Percentiles rank a stretch among this genome's conserved stretches.
Evolutionary conservation across 805 yeast species (phyloP).

Genomic region (Zygosaccharomyces rouxii): DNA sequence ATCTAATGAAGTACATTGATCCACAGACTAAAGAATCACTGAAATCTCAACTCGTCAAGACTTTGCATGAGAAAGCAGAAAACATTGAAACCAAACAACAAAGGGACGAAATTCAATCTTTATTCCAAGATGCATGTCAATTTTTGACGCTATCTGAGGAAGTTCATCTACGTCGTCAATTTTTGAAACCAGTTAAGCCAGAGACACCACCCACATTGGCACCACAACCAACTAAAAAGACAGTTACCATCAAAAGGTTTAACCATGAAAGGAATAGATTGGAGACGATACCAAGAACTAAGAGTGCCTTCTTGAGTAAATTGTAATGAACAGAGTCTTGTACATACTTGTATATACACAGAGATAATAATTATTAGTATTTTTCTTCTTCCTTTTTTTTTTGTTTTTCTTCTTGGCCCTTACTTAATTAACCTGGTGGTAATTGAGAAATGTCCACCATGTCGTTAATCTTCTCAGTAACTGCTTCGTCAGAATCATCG

Average conservation of each 20-base stretch:
- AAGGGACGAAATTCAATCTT: constrained; percentile 39
- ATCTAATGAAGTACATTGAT: constrained; percentile 21
- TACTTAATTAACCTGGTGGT: constrained; percentile 77
- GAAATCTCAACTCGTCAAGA: constrained; percentile 26
- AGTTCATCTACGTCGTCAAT: constrained; percentile 44
- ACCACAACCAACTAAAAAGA: constrained; percentile 44
- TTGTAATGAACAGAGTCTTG: constrained; percentile 11
- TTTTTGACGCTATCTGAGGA: constrained; percentile 31
- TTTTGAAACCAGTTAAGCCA: constrained; percentile 54
- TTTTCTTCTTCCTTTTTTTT: background rate
- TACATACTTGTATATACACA: constrained; percentile 7
- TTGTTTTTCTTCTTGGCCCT: background rate
- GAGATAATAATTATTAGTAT: background rate
- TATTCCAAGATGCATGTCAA: constrained; percentile 39
- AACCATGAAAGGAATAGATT: constrained; percentile 52
- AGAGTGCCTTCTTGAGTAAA: constrained; percentile 42
- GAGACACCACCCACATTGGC: constrained; percentile 40
- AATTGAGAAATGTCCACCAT: constrained; percentile 82
- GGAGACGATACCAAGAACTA: constrained; percentile 51
- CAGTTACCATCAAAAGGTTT: constrained; percentile 52
- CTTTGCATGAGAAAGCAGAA: constrained; percentile 18
- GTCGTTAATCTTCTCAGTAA: constrained; percentile 47
- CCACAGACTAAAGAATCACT: constrained; percentile 31
- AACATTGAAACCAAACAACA: constrained; percentile 20
- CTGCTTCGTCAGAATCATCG: constrained; percentile 49